Evolutionary conservation across 176 grass and related monocot genomes (phyloP).

Genomic region (Triticum monococcum): DNA sequence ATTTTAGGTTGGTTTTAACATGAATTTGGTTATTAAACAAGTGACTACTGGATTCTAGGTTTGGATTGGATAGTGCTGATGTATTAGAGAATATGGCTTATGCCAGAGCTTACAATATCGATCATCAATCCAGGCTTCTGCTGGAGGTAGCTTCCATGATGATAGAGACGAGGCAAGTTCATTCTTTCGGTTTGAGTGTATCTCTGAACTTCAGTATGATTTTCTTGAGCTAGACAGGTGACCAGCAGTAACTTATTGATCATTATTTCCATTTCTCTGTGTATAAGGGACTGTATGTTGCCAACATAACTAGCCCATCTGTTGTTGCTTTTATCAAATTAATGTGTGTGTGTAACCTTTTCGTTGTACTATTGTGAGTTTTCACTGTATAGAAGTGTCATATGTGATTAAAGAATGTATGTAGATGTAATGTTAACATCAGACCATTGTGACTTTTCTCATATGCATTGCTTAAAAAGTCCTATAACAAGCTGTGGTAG

Average conservation of each 20-base stretch:
- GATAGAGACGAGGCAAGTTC: constrained; percentile 85
- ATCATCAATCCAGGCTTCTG: constrained; percentile 91
- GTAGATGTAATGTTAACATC: not conserved
- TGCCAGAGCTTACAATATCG: constrained; percentile 90
- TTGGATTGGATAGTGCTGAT: constrained; percentile 89
- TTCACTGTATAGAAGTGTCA: not conserved
- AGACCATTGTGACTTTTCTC: not conserved
- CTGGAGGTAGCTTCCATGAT: constrained; percentile 99
- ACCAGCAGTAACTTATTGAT: not conserved
- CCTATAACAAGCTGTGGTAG: no score
- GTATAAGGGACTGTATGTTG: not conserved
- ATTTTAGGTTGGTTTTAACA: constrained; percentile 52
- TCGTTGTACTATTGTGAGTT: not conserved
- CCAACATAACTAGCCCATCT: not conserved
- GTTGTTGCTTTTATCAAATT: not conserved
- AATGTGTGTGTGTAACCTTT: not conserved
- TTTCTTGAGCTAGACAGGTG: not conserved
- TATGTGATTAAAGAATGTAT: not conserved
- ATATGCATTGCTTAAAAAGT: not conserved
- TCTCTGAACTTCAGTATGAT: not conserved
- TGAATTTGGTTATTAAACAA: constrained; percentile 22
- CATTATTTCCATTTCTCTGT: not conserved
- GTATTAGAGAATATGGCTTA: constrained; percentile 97
- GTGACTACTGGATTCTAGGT: constrained; percentile 44
- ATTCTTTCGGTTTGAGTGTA: constrained; percentile 4